phyloP scores from a whole-genome alignment of 2,329 filamentous ascomycete species.

The Penicillium sp. region DNA sequence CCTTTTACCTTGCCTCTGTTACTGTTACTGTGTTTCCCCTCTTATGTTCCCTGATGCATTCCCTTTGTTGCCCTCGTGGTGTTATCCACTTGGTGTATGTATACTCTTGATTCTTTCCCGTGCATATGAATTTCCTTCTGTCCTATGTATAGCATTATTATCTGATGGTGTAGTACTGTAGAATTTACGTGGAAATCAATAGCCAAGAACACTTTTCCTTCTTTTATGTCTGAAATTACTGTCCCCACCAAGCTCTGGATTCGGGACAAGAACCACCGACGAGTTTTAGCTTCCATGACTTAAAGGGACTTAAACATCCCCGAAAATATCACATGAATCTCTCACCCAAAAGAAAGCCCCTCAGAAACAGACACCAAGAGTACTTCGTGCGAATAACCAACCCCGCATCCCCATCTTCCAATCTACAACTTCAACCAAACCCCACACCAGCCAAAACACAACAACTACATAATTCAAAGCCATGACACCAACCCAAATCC shows the following conservation, averaged over 20 bases:
- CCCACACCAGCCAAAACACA: background rate
- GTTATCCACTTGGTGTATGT: constrained; percentile 8
- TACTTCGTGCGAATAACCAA: background rate
- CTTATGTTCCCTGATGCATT: constrained; percentile 8
- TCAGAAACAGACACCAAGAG: background rate
- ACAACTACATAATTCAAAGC: background rate
- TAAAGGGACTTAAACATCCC: background rate
- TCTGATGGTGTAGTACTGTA: background rate
- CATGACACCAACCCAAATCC: constrained; percentile 6
- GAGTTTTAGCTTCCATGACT: no score
- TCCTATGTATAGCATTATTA: background rate
- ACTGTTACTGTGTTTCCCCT: background rate
- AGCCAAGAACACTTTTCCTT: background rate
- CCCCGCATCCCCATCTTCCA: background rate
- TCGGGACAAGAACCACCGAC: constrained; percentile 7
- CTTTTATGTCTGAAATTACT: background rate
- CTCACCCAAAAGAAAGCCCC: background rate
- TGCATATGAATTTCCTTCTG: constrained; percentile 9
- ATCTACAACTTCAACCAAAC: background rate
- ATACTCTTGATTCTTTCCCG: constrained; percentile 6
- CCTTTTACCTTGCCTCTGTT: background rate
- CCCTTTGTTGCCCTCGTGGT: constrained; percentile 1
- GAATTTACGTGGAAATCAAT: background rate
- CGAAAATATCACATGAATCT: background rate
- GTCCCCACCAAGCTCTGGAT: background rate